phyloP scores from a whole-genome alignment of 78 protist genomes.

The Acrasis kona region DNA sequence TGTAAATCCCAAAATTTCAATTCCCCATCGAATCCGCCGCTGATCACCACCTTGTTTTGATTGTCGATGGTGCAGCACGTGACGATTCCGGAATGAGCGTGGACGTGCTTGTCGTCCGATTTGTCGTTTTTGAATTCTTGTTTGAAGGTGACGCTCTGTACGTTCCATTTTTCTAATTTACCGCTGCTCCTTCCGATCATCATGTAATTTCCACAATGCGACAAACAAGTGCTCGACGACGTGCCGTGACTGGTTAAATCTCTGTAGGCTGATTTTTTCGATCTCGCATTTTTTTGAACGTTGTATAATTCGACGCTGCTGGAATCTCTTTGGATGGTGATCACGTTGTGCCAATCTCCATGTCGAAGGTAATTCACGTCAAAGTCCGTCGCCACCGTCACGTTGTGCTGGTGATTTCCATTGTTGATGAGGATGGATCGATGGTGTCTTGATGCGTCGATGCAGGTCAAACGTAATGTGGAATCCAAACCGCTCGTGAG shows the following conservation, averaged over 20 bases:
- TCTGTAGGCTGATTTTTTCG: not conserved
- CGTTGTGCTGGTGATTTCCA: not conserved
- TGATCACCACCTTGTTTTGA: not conserved
- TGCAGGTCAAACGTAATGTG: not conserved
- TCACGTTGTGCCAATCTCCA: not conserved
- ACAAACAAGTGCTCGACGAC: not conserved
- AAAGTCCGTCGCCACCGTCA: too few relatives aligned
- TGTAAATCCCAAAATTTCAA: not conserved
- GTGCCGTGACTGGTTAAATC: not conserved
- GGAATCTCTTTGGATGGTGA: not conserved
- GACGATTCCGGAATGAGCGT: not conserved
- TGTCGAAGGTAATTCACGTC: not conserved
- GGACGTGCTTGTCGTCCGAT: not conserved
- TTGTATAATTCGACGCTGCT: not conserved
- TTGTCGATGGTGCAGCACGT: not conserved
- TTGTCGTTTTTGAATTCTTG: not conserved
- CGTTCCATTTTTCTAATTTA: not conserved
- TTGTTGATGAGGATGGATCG: not conserved
- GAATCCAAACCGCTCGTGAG: not conserved
- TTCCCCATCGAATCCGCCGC: not conserved
- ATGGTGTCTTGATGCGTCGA: not conserved
- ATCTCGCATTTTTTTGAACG: not conserved
- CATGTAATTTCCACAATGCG: not conserved
- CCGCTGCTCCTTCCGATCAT: not conserved
- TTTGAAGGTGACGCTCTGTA: not conserved